These are phyloP conservation scores for Echria macrotheca DNA, from an alignment of 495 filamentous ascomycete genomes.

Conservation along the genomic window DNA sequence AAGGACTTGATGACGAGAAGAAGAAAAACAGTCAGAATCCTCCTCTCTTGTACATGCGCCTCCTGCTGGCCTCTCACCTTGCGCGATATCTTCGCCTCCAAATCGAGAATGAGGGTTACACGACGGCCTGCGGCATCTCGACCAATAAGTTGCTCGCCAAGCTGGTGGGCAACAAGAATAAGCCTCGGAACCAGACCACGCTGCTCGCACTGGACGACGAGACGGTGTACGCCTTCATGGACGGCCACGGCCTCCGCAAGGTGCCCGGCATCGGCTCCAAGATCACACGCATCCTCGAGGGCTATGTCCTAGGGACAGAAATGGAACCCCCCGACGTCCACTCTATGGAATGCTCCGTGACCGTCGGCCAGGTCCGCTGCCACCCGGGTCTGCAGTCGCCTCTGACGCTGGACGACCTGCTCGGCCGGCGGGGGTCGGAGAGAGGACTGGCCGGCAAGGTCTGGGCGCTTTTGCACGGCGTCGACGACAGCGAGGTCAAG, in stretches of 20 bases:
- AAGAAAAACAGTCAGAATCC: neutral
- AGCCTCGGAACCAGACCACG: constrained; percentile 80
- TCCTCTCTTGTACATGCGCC: constrained; percentile 44
- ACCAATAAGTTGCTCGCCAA: constrained; percentile 83
- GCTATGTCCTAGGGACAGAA: constrained; percentile 49
- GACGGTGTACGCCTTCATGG: constrained; percentile 61
- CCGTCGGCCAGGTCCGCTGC: constrained; percentile 59
- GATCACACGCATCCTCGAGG: constrained; percentile 62
- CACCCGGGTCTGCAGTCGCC: constrained; percentile 53
- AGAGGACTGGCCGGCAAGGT: constrained; percentile 61
- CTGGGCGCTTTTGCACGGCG: constrained; percentile 58
- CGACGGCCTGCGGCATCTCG: constrained; percentile 78
- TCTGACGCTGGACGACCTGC: constrained; percentile 53
- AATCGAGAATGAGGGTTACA: constrained; percentile 77
- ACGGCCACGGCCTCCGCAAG: constrained; percentile 68
- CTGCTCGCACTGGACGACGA: constrained; percentile 59
- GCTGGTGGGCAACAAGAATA: constrained; percentile 75
- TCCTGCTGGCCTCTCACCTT: constrained; percentile 69
- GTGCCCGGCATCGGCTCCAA: constrained; percentile 84
- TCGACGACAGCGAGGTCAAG: constrained; percentile 61
- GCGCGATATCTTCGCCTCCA: constrained; percentile 62
- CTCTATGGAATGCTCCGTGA: constrained; percentile 44
- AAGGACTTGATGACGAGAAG: neutral
- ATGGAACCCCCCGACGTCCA: constrained; percentile 30
- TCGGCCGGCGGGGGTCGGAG: constrained; percentile 62